Evolutionary conservation across 2,329 filamentous ascomycete genomes (phyloP).

Genomic region (Xylariaceae sp.): DNA sequence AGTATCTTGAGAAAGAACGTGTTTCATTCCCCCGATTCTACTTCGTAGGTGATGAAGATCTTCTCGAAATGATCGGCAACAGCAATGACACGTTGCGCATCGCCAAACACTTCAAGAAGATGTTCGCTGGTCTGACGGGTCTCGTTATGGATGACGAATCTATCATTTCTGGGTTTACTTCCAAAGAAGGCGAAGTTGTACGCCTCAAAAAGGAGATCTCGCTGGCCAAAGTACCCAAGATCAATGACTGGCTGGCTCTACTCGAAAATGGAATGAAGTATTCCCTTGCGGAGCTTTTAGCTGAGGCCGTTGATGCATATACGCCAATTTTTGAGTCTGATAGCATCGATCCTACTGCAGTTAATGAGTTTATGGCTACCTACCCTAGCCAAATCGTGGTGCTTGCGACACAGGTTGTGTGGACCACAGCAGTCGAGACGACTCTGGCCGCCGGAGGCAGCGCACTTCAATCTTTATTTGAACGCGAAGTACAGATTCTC

Average conservation of each 20-base stretch:
- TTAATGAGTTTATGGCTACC: conserved; percentile 74
- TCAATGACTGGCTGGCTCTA: conserved; percentile 98
- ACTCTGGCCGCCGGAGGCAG: conserved; percentile 68
- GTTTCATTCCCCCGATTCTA: conserved; percentile 98
- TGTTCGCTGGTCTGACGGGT: conserved; percentile 95
- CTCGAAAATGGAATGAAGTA: conserved; percentile 91
- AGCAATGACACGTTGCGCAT: conserved; percentile 96
- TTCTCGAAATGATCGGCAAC: conserved; percentile 98
- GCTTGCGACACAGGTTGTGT: conserved; percentile 86
- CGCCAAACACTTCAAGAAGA: conserved; percentile 98
- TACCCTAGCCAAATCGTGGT: conserved; percentile 96
- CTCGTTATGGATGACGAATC: conserved; percentile 87
- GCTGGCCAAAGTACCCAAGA: conserved; percentile 85
- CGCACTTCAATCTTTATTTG: conserved; percentile 66
- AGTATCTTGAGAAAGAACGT: conserved; percentile 96
- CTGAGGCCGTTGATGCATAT: conserved; percentile 81
- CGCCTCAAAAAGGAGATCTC: conserved; percentile 87
- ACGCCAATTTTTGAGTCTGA: conserved; percentile 70
- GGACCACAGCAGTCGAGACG: conserved; percentile 82
- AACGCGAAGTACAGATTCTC: conserved; percentile 79
- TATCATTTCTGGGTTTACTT: conserved; percentile 86
- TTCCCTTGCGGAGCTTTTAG: conserved; percentile 84
- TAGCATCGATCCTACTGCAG: conserved; percentile 62
- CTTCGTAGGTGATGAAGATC: conserved; percentile 97
- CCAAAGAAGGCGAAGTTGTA: conserved; percentile 90